phyloP scores from a whole-genome alignment of 2,329 filamentous ascomycete genomes.

The Sclerotinia subarctica region DNA sequence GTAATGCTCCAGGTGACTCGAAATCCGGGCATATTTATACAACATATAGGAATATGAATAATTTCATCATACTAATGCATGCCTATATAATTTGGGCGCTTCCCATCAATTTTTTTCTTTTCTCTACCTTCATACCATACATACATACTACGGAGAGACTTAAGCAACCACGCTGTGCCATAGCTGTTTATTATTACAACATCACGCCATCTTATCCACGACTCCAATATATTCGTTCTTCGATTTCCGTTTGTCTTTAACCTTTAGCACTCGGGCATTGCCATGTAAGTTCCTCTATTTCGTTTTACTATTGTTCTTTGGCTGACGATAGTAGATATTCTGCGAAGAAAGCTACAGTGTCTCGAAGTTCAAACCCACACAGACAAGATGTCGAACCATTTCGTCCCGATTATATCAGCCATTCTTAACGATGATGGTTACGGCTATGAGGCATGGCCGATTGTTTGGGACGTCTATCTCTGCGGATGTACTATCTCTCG shows the following conservation, averaged over 20 bases:
- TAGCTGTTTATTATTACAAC: too few species aligned
- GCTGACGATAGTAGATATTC: neutral
- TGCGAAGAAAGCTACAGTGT: neutral
- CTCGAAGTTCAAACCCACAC: too few species aligned
- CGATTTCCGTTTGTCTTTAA: neutral
- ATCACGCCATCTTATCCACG: neutral
- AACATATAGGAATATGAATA: neutral
- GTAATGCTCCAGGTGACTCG: neutral
- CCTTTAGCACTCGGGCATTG: too few species aligned
- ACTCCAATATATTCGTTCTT: too few species aligned
- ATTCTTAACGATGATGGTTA: too few species aligned
- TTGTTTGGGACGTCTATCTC: too few species aligned
- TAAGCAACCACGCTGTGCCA: too few species aligned
- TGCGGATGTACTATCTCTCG: too few species aligned
- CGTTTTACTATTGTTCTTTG: neutral
- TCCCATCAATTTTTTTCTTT: too few species aligned
- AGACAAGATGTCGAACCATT: neutral
- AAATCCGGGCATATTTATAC: neutral
- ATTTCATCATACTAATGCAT: neutral
- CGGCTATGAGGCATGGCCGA: too few species aligned
- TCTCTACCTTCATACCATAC: neutral
- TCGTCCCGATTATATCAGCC: too few species aligned
- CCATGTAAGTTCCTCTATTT: neutral
- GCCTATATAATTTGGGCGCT: neutral
- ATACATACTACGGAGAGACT: neutral